Evolutionary conservation across 139 green algal genomes (phyloP).

Genomic region (Pleodorina starrii): DNA sequence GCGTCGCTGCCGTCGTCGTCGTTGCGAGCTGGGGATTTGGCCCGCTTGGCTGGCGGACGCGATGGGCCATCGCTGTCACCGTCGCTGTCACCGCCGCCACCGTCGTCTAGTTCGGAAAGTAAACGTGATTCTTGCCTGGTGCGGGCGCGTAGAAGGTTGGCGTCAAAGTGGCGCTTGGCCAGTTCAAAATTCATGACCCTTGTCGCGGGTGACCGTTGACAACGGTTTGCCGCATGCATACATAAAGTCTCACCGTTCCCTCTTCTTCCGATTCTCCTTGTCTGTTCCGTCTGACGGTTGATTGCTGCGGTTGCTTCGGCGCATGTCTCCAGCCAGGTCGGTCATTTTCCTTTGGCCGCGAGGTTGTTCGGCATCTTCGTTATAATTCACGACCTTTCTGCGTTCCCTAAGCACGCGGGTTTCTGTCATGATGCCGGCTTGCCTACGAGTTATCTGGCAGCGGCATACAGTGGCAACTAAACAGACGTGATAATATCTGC

Average conservation of each 20-base stretch:
- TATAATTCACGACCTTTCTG: slow-evolving; percentile 22
- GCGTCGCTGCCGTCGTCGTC: neutral
- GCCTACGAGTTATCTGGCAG: neutral
- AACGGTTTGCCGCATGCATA: no score
- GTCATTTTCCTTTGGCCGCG: neutral
- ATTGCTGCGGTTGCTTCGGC: neutral
- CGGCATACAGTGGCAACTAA: no score
- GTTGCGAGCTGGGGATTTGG: neutral
- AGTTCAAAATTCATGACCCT: neutral
- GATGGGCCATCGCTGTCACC: neutral
- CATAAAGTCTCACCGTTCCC: neutral
- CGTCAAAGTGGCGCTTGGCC: no score
- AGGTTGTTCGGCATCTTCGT: neutral
- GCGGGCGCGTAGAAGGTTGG: no score
- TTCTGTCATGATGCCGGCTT: neutral
- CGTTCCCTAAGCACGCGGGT: neutral
- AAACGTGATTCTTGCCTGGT: neutral
- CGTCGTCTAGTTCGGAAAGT: neutral
- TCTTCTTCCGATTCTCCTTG: slow-evolving; percentile 8
- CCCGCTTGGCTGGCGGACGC: slow-evolving; percentile 4
- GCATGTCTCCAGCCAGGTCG: no score
- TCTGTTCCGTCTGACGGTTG: neutral
- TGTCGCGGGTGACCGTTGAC: neutral
- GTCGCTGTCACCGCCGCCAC: neutral
- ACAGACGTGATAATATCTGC: no score